Conservation (phyloP, 768 basidiomycete species). For the Boletellus sp. region DNA sequence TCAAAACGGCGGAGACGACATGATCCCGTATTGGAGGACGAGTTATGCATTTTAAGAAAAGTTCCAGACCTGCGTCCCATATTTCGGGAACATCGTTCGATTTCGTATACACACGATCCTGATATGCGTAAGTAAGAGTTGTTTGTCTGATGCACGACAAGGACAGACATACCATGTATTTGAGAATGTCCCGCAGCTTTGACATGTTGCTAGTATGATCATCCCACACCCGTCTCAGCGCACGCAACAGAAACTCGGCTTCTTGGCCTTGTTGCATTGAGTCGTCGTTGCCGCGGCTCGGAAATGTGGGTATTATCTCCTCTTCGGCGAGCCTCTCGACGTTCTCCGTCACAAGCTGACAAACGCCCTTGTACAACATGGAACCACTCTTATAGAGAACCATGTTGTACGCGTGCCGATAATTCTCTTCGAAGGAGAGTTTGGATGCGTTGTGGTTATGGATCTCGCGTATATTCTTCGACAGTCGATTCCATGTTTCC, state of each 20-base stretch:
- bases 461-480: slow-evolving; percentile 88
- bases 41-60: slow-evolving; percentile 83
- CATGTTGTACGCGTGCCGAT: slow-evolving; percentile 92
- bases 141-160: neutral
- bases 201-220: slow-evolving; percentile 88
- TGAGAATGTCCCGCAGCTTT: slow-evolving; percentile 84
- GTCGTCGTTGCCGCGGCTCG: slow-evolving; percentile 63
- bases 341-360: slow-evolving; percentile 73
- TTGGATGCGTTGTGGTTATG: slow-evolving; percentile 89
- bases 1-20: slow-evolving; percentile 75
- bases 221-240: slow-evolving; percentile 84
- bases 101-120: slow-evolving; percentile 91
- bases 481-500: slow-evolving; percentile 78
- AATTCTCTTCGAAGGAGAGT: slow-evolving; percentile 90
- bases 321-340: slow-evolving; percentile 74
- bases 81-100: slow-evolving; percentile 73
- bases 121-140: slow-evolving; percentile 15
- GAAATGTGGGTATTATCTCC: slow-evolving; percentile 80
- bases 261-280: slow-evolving; percentile 75
- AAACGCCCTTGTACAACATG: slow-evolving; percentile 83
- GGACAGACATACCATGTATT: slow-evolving; percentile 78
- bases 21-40: slow-evolving; percentile 78
- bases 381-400: slow-evolving; percentile 84
- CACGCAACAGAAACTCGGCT: slow-evolving; percentile 81
- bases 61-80: slow-evolving; percentile 73